A percentile compares a stretch with the other conserved stretches of the same genome.
Conservation (phyloP, 2,329 filamentous ascomycete genomes). For the Setomelanomma holmii region DNA sequence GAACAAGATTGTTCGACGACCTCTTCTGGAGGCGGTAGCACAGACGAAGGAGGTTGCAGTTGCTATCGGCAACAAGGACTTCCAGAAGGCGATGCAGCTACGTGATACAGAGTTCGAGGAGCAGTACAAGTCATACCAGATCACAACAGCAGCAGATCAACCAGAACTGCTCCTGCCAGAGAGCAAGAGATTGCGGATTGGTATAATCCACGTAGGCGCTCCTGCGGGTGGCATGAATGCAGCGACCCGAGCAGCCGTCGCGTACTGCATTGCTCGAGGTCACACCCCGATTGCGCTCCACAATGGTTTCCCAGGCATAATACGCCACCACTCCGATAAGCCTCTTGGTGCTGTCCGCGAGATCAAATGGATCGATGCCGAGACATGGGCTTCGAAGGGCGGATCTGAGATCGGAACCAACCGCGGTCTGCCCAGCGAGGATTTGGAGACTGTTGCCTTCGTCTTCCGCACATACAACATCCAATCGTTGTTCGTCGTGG, state of each 20-base stretch:
- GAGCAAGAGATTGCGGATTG: conserved; percentile 87
- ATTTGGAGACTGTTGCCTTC: conserved; percentile 81
- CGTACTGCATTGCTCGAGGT: conserved; percentile 90
- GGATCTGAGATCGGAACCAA: conserved; percentile 99
- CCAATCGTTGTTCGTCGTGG: conserved; percentile 88
- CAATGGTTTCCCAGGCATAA: conserved; percentile 94
- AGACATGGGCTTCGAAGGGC: conserved; percentile 93
- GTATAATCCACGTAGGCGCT: conserved; percentile 95
- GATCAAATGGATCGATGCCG: conserved; percentile 92
- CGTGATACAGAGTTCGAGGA: conserved; percentile 94
- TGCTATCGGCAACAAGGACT: conserved; percentile 85
- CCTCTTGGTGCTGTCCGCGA: conserved; percentile 83
- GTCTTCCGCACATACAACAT: conserved; percentile 88
- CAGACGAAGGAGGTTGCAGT: conserved; percentile 84
- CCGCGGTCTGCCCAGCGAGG: conserved; percentile 86
- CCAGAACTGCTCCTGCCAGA: conserved; percentile 71
- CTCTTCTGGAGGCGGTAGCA: conserved; percentile 85
- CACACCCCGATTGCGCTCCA: conserved; percentile 92
- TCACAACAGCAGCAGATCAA: conserved; percentile 84
- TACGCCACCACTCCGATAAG: conserved; percentile 85
- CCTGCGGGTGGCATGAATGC: conserved; percentile 99
- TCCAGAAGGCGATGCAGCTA: conserved; percentile 83
- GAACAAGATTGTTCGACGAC: conserved; percentile 94
- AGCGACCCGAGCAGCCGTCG: conserved; percentile 88
- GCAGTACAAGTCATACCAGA: conserved; percentile 87